phyloP scores from a whole-genome alignment of 495 filamentous ascomycete genomes.

The Aspergillus diversus region DNA sequence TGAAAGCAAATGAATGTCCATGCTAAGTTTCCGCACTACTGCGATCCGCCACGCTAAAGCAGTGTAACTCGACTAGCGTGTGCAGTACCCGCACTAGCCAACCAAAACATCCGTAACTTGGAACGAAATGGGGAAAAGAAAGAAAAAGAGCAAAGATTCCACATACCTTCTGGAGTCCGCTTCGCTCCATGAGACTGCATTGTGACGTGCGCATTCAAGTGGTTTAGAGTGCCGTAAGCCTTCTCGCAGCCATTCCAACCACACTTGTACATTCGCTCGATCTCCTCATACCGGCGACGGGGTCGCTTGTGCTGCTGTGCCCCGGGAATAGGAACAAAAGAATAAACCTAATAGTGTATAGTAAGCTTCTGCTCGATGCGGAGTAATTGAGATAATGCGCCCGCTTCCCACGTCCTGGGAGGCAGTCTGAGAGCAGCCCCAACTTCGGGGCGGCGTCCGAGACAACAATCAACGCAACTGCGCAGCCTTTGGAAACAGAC shows the following conservation, averaged over 20 bases:
- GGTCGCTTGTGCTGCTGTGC: slow-evolving; percentile 97
- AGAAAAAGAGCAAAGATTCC: slow-evolving; percentile 17
- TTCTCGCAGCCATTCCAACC: slow-evolving; percentile 98
- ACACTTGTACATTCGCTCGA: slow-evolving; percentile 99
- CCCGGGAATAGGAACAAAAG: slow-evolving; percentile 96
- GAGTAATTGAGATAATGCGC: slow-evolving; percentile 30
- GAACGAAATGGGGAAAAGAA: slow-evolving; percentile 15
- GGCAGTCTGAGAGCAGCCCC: slow-evolving; percentile 24
- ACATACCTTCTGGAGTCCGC: slow-evolving; percentile 92
- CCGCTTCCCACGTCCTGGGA: slow-evolving; percentile 38
- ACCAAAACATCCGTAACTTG: slow-evolving; percentile 43
- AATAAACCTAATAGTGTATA: slow-evolving; percentile 75
- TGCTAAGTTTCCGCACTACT: slow-evolving; percentile 49
- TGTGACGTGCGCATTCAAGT: slow-evolving; percentile 95
- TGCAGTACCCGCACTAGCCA: slow-evolving; percentile 40
- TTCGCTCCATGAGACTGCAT: slow-evolving; percentile 96
- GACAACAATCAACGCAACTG: slow-evolving; percentile 37
- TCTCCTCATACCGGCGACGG: slow-evolving; percentile 93
- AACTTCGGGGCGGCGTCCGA: slow-evolving; percentile 33
- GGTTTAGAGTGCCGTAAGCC: slow-evolving; percentile 94
- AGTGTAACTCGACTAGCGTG: slow-evolving; percentile 58
- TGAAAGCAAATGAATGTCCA: slow-evolving; percentile 22
- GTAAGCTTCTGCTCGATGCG: slow-evolving; percentile 19
- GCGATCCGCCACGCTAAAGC: slow-evolving; percentile 45
- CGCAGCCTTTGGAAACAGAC: slow-evolving; percentile 37